These are phyloP conservation scores for Ichthyophthirius multifiliis DNA, from an alignment of 169 alveolate species.

Conservation along the genomic window DNA sequence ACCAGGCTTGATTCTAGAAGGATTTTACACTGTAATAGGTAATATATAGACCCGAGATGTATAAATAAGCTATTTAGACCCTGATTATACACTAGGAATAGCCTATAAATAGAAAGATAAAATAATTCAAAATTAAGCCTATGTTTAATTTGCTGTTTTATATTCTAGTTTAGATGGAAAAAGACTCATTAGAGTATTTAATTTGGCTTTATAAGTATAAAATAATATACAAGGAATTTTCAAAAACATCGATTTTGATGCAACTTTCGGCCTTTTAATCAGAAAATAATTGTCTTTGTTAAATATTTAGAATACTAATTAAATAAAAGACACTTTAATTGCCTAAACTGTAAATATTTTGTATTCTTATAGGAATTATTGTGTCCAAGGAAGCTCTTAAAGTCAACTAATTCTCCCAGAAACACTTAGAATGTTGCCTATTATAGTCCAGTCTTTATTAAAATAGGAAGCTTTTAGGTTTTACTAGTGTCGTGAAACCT, in stretches of 20 bases:
- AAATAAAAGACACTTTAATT: conserved; percentile 38
- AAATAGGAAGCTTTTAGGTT: conserved; percentile 37
- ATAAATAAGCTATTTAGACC: conserved; percentile 47
- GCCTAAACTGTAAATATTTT: conserved; percentile 36
- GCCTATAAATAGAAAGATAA: conserved; percentile 44
- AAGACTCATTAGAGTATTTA: conserved; percentile 57
- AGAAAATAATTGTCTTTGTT: conserved; percentile 19
- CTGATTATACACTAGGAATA: conserved; percentile 55
- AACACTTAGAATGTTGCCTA: conserved; percentile 31
- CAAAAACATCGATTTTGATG: conserved; percentile 55
- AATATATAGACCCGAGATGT: conserved; percentile 43
- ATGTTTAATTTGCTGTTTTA: conserved; percentile 53
- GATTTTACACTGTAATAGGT: conserved; percentile 43
- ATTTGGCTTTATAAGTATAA: conserved; percentile 31
- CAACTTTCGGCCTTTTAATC: conserved; percentile 19
- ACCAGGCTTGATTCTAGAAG: conserved; percentile 46
- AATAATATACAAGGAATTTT: conserved; percentile 37
- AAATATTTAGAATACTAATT: conserved; percentile 1
- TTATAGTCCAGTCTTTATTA: conserved; percentile 31
- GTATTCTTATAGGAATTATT: conserved; percentile 43
- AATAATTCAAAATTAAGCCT: conserved; percentile 29
- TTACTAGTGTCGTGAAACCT: conserved; percentile 4
- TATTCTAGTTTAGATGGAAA: conserved; percentile 49
- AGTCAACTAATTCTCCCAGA: conserved; percentile 61
- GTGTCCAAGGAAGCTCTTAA: conserved; percentile 46